Evolutionary conservation across 2,329 filamentous ascomycete species (phyloP).

Genomic region (Eutypella sp.): DNA sequence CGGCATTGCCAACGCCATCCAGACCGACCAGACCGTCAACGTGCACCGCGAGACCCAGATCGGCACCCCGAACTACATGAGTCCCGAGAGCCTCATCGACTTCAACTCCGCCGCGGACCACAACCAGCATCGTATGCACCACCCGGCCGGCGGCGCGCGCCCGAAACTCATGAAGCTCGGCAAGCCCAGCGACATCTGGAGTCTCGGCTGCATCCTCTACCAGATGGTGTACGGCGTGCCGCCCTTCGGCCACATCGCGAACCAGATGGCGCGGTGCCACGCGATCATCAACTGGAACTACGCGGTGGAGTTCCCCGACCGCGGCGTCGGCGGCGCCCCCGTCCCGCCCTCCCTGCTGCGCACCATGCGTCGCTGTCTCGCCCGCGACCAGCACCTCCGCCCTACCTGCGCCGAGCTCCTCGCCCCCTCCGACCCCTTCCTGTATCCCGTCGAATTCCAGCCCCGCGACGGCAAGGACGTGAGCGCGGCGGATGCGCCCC

Average conservation of each 20-base stretch:
- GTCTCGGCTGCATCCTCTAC: slow-evolving; percentile 90
- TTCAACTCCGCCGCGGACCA: slow-evolving; percentile 52
- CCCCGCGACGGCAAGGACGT: too few relatives aligned
- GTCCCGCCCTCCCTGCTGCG: slow-evolving; percentile 56
- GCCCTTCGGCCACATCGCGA: slow-evolving; percentile 87
- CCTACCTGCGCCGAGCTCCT: slow-evolving; percentile 62
- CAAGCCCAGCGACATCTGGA: slow-evolving; percentile 95
- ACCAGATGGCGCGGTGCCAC: slow-evolving; percentile 80
- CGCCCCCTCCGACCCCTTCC: slow-evolving; percentile 53
- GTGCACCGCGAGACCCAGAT: slow-evolving; percentile 94
- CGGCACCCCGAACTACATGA: slow-evolving; percentile 98
- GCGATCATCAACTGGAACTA: slow-evolving; percentile 79
- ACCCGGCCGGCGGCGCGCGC: slow-evolving; percentile 30
- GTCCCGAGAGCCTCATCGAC: slow-evolving; percentile 87
- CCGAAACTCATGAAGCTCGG: slow-evolving; percentile 88
- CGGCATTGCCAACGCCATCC: slow-evolving; percentile 95
- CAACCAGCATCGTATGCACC: background rate
- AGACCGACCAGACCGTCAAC: slow-evolving; percentile 92
- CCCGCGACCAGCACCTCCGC: slow-evolving; percentile 56
- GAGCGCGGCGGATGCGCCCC: too few relatives aligned
- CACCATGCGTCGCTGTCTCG: slow-evolving; percentile 59
- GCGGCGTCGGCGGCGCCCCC: slow-evolving; percentile 59
- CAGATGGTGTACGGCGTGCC: slow-evolving; percentile 98
- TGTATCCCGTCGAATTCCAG: slow-evolving; percentile 58
- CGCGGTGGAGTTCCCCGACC: slow-evolving; percentile 64